Base-by-base conservation (phyloP, 768 basidiomycete genomes). In the Gloeopeniophorella convolvens region DNA sequence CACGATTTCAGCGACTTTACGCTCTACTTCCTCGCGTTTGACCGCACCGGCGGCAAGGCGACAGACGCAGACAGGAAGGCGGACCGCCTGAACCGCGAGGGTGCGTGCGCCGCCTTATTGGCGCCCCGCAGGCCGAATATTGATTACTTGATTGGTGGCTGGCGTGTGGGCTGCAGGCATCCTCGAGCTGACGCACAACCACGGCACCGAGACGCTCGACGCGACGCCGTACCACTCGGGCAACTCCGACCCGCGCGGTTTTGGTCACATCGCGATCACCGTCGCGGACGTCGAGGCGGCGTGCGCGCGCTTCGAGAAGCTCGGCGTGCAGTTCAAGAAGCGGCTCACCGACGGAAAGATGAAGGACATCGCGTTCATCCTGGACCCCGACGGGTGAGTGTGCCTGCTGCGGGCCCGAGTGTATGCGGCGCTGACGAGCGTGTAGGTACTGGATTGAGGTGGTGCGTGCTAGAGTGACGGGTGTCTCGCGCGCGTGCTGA, bases 301-400 rank as follows among this genome's bases (percentile, higher is more conserved):
- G 5, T 94, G 90, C 54, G 84, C 76, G 42, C 77, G 90, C 23
- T 87, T 99, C 52, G 90, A 93, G 58, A 69, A 70, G 46, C 74
- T 89, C 9, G 82, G 82, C 1, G 92, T 95, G 20, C 66, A 70
- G 23, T 97, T 95, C 75, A 86, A 91, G 76, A 97, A 96, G 73
- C 77, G 76, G 56, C 83, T 81, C 13, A 78, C 75, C 1, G 94
- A 95, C 48, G 92, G 94, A 10, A 85, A 73, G 65, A 93, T 97
- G 87, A 83, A 65, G 68, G 44, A 85, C 57, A 86, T 92, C 42
- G 90, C 89, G 1, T 92, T 92, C 64, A 77, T 86, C 56, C 65
- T 89, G 68, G 89, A 91, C 66, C 89, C 89, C 24, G 89, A 91
- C 69, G 85, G 85, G 80, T 88, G 62, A 20, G 49, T 63, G 15